Base-by-base conservation (phyloP, 371 early-diverging fungal genomes). In the Mycotypha africana region DNA sequence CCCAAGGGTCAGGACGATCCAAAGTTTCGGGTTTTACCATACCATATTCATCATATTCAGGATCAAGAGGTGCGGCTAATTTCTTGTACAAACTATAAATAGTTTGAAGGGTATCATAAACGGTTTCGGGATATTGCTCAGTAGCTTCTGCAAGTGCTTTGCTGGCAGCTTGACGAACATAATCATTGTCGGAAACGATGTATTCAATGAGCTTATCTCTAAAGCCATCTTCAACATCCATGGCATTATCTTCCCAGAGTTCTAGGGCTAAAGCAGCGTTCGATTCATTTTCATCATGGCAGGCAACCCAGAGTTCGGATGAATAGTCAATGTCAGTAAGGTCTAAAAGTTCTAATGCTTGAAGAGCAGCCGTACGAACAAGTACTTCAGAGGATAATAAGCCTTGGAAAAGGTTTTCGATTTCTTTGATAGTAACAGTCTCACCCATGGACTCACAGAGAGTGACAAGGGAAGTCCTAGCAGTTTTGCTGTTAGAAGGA, bases 41-140 rank as follows among this genome's bases (percentile, higher is more conserved):
- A 36, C 95, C 96, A 49, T 78, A 93, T 34, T 83, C 84, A 61
- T 97, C 95, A 47, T 87, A 92, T 58, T 93, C 89, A 3, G 95
- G 95, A 20, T 82, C 84, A 11, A 92, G 78, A n/a, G 88, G 72
- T 28, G 77, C 73, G 33, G 85, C 81, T 78, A 85, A 65, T 42
- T 79, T 69, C 30, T 62, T 65, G 56, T 85, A 88, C 8, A 64
- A 48, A 7, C 42, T 47, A 56, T 78, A 86, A 22, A 86, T 70
- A 7, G 70, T 47, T 14, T 53, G 58, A 36, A 86, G 56, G 0
- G 76, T 73, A 14, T 67, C 67, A 21, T 54, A 41, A 10, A 73
- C 62, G 10, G 76, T 65, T 15, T 76, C 75, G 4, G 74, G 79
- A 21, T 77, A 76, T 19, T 65, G 40, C 36, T 74, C 64, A 33